Percentiles rank a stretch among this genome's conserved stretches.
phyloP scores from a whole-genome alignment of 192 early-diverging fungal genomes.

The Rhizoclosmatium sp. region DNA sequence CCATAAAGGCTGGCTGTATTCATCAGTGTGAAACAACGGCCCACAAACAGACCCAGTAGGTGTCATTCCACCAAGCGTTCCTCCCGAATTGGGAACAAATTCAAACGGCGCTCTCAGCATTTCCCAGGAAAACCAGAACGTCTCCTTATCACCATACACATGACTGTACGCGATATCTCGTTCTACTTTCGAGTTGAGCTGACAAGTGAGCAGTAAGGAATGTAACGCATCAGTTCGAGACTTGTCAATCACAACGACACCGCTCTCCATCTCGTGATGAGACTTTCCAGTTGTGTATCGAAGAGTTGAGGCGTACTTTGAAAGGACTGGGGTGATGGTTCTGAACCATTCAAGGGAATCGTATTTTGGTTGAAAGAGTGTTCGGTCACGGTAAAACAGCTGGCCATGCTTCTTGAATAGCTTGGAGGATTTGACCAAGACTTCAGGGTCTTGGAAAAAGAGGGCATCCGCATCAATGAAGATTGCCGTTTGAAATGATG shows the following conservation, averaged over 20 bases:
- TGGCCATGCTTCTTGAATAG: slow-evolving; percentile 52
- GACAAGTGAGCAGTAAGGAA: slow-evolving; percentile 61
- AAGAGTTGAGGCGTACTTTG: slow-evolving; percentile 48
- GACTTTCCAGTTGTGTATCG: slow-evolving; percentile 51
- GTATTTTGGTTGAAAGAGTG: slow-evolving; percentile 36
- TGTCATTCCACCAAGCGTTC: slow-evolving; percentile 57
- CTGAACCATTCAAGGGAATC: slow-evolving; percentile 54
- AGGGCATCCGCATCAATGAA: slow-evolving; percentile 78
- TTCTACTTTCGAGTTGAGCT: slow-evolving; percentile 53
- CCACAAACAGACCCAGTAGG: slow-evolving; percentile 29
- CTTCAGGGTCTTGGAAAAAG: slow-evolving; percentile 67
- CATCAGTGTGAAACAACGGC: slow-evolving; percentile 38
- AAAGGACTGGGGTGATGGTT: slow-evolving; percentile 57
- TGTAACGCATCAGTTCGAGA: slow-evolving; percentile 46
- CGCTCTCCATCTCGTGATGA: slow-evolving; percentile 70
- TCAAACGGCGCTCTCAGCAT: slow-evolving; percentile 65
- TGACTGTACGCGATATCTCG: slow-evolving; percentile 35
- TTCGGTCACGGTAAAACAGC: slow-evolving; percentile 69
- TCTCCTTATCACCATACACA: slow-evolving; percentile 30
- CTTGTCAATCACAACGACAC: slow-evolving; percentile 73
- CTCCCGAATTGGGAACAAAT: slow-evolving; percentile 62
- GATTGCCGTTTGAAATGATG: slow-evolving; percentile 66
- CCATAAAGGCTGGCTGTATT: slow-evolving; percentile 30
- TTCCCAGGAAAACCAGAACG: slow-evolving; percentile 62
- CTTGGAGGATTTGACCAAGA: slow-evolving; percentile 47